phyloP scores from a whole-genome alignment of 768 basidiomycete genomes.

The Leucocoprinus birnbaumii region DNA sequence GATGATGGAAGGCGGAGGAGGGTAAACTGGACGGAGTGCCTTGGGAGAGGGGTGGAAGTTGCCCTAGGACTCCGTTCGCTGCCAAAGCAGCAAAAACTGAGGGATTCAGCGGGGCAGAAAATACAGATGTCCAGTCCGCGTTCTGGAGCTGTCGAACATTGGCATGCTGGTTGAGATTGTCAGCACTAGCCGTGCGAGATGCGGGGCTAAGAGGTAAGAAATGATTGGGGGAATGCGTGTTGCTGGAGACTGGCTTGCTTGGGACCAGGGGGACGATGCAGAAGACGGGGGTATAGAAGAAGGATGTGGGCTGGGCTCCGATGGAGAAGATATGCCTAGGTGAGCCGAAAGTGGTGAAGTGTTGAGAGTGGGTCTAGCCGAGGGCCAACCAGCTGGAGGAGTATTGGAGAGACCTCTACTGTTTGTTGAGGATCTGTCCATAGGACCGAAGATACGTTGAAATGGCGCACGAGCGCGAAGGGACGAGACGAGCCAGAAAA shows the following conservation, averaged over 20 bases:
- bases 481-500: background rate
- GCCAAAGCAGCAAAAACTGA: constrained; percentile 58
- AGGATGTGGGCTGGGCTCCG: constrained; percentile 24
- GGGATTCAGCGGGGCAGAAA: constrained; percentile 61
- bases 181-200: constrained; percentile 7
- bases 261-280: constrained; percentile 35
- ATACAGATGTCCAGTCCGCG: constrained; percentile 53
- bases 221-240: constrained; percentile 11
- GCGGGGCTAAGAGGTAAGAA: constrained; percentile 12
- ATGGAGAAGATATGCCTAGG: constrained; percentile 17
- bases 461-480: background rate
- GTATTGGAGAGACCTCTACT: background rate
- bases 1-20: constrained; percentile 19
- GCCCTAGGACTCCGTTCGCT: constrained; percentile 54
- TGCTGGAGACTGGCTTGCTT: constrained; percentile 19
- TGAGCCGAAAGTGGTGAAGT: constrained; percentile 24
- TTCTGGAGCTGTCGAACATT: constrained; percentile 21
- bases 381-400: constrained; percentile 19
- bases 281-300: constrained; percentile 28
- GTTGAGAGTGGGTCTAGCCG: constrained; percentile 33
- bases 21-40: constrained; percentile 34
- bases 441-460: background rate
- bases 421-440: constrained; percentile 2
- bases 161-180: constrained; percentile 15
- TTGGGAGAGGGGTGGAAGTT: constrained; percentile 25